These are phyloP conservation scores for Hortiboletus flavorubellus DNA, from an alignment of 768 basidiomycete genomes.

Conservation along the genomic window DNA sequence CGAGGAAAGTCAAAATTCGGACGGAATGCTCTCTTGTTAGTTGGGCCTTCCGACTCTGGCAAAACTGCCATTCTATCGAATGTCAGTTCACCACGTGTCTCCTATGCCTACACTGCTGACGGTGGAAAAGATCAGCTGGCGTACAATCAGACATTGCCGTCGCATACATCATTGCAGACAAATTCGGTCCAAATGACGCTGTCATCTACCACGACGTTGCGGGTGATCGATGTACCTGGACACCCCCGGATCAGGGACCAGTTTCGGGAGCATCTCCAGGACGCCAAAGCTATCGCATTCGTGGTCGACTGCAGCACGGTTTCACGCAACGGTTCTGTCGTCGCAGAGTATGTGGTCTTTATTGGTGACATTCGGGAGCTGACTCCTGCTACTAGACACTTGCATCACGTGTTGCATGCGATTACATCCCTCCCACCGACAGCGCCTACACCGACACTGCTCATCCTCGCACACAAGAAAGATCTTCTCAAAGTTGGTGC, in stretches of 20 bases:
- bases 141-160: conserved; percentile 59
- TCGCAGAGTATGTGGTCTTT: conserved; percentile 69
- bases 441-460: conserved; percentile 52
- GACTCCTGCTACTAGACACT: conserved; percentile 46
- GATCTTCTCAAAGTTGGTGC: conserved; percentile 58
- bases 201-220: conserved; percentile 43
- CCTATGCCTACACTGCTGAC: conserved; percentile 5
- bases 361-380: background rate
- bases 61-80: conserved; percentile 76
- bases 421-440: conserved; percentile 73
- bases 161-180: conserved; percentile 75
- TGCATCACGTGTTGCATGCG: conserved; percentile 68
- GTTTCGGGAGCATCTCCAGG: conserved; percentile 59
- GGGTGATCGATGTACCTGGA: conserved; percentile 76
- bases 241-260: conserved; percentile 78
- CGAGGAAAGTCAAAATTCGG: conserved; percentile 42
- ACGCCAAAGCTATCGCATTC: conserved; percentile 67
- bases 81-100: conserved; percentile 39
- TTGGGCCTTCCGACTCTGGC: conserved; percentile 73
- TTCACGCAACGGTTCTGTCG: conserved; percentile 67
- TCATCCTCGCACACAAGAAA: conserved; percentile 73
- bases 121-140: conserved; percentile 47
- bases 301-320: conserved; percentile 78
- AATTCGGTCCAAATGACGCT: conserved; percentile 53
- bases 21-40: conserved; percentile 67